These are phyloP conservation scores for Raphanus hybrid DNA, from an alignment of 441 rosid genomes.

Conservation along the genomic window DNA sequence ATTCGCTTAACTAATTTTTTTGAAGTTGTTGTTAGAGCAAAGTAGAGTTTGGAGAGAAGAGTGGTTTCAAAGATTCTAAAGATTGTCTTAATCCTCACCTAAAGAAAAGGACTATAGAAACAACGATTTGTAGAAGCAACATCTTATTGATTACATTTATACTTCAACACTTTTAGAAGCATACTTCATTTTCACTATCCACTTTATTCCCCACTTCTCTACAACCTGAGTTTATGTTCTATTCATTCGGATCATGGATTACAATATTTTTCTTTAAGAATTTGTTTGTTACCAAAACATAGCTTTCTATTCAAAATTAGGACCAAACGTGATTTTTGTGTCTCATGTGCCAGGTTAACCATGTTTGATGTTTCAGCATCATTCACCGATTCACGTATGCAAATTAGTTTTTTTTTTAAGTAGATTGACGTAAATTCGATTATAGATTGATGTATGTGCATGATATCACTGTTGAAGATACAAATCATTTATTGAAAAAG, in stretches of 20 bases:
- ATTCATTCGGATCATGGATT: not conserved
- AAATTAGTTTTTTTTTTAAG: not conserved
- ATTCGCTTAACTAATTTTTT: conserved; percentile 1
- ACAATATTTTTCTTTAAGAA: not conserved
- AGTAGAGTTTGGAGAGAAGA: conserved; percentile 10
- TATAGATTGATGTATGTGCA: not conserved
- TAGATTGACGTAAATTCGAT: not conserved
- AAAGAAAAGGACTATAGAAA: conserved; percentile 6
- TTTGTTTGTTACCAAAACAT: conserved; percentile 1
- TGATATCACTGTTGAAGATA: not conserved
- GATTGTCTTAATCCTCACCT: conserved; percentile 5
- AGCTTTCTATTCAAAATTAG: not conserved
- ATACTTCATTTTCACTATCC: conserved; percentile 1
- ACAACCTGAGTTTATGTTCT: not conserved
- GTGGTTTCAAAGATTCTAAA: conserved; percentile 4
- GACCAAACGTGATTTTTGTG: not conserved
- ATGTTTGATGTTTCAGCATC: not conserved
- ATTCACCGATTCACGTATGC: not conserved
- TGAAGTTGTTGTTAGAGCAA: not conserved
- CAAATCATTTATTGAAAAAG: not conserved
- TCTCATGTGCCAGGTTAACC: not conserved
- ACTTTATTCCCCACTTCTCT: not conserved
- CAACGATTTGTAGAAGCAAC: not conserved
- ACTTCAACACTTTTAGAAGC: conserved; percentile 9
- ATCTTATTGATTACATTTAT: not conserved